Evolutionary conservation across 495 filamentous ascomycete species (phyloP).

Genomic region (Penicillium flavigenum): DNA sequence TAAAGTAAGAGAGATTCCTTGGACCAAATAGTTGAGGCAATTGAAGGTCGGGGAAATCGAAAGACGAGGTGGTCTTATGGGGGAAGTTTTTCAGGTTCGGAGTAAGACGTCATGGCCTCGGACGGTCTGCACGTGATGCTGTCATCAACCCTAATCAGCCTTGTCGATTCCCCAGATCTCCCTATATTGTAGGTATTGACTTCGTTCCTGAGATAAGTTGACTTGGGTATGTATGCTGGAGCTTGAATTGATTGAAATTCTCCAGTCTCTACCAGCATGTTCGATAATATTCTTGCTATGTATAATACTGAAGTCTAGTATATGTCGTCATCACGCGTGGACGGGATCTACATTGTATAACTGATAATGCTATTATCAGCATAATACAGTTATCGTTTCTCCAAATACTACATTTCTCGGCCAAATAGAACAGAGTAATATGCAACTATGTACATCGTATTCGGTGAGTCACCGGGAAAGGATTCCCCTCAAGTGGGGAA

Average conservation of each 20-base stretch:
- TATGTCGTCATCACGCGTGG: background rate
- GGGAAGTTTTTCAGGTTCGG: conserved; percentile 24
- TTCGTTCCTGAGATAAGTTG: background rate
- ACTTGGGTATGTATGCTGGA: background rate
- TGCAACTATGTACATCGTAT: background rate
- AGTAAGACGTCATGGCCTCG: conserved; percentile 40
- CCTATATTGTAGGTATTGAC: too few relatives aligned
- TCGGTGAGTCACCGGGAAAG: conserved; percentile 1
- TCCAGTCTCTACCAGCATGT: background rate
- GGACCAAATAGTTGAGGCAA: conserved; percentile 13
- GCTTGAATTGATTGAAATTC: background rate
- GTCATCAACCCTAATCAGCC: conserved; percentile 8
- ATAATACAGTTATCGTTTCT: background rate
- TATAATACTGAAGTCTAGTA: background rate
- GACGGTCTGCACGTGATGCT: conserved; percentile 15
- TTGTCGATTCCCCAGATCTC: background rate
- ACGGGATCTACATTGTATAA: background rate
- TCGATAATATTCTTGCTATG: background rate
- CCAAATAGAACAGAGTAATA: background rate
- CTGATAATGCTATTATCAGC: background rate
- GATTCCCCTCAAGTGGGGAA: conserved; percentile 7
- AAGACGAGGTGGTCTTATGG: conserved; percentile 35
- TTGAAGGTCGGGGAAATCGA: conserved; percentile 9
- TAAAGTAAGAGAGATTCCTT: conserved; percentile 6
- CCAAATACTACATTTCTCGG: background rate